Base-by-base conservation (phyloP, 1,139 yeast species). In the Yamadazyma oceani region DNA sequence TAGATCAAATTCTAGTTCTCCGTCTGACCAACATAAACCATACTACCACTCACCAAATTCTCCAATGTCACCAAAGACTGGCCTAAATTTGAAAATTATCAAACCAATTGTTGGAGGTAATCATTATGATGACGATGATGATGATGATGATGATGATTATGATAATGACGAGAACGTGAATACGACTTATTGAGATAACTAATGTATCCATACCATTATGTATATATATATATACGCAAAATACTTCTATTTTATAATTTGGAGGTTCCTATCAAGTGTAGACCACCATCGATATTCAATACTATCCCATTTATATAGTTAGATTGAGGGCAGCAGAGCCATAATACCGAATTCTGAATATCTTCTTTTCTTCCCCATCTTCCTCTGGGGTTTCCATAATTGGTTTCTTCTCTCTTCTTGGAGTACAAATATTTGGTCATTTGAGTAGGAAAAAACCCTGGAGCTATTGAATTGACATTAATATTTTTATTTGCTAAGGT, bases 371-470 rank as follows among this genome's bases (percentile, higher is more conserved):
- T 65, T 4, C 92, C 92, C 45, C 82, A 68, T 54, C 92, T 70
- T 34, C 70, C 66, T 49, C 82, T 69, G 8, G 92, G 92, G 60
- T 82, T 83, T 23, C 56, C 60, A 17, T 58, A 64, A 35, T 60
- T 55, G 62, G 75, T 69, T 8, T 64, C 57, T 3, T 72, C 73
- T 19, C 87, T 88, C 29, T 72, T 64, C 34, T 62, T 63, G 32
- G 69, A 72, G 37, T 84, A 62, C 39, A 84, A 55, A 1, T 86
- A 89, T 42, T 75, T 70, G 26, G 88, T 74, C 90, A 84, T 83
- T 59, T 81, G 82, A 27, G 85, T 74, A 17, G 87, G 86, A 72
- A 84, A 81, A 57, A 83, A 84, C 0, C 92, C 92, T 0, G 90
- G 90, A 7, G 88, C 88, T 48, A 84, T 61, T 6, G 78, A 66